Base-by-base conservation (phyloP, 495 filamentous ascomycete genomes). In the Xylaria palmicola region DNA sequence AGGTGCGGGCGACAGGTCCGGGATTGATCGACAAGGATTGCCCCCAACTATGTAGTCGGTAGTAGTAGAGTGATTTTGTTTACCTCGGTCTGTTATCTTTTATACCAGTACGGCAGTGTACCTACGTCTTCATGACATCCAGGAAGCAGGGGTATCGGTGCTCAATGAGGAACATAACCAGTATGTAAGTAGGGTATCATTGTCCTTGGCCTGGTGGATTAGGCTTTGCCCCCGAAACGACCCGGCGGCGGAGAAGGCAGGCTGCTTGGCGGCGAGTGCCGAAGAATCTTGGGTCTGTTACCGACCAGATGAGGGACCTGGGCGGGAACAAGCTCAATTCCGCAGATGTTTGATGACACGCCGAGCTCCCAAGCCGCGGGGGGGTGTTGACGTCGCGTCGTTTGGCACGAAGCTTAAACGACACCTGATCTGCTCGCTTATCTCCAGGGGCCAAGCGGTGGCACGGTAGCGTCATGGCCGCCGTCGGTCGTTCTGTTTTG, bases 341-440 rank as follows among this genome's bases (percentile, higher is more conserved):
- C n/a, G 36, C 34, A 6, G 51, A 30, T 40, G 34, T 54, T 41
- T 40, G 29, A 41, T 41, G 40, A 57, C 36, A 57, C 40, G 40
- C 54, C 54, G 41, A 57, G 29, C 41, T 41, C n/a, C 27, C 27
- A 29, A 17, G 19, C 24, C n/a, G n/a, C n/a, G n/a, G 36, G 9
- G 27, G 9, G 37, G 39, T 13, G n/a, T n/a, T n/a, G n/a, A n/a
- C n/a, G n/a, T n/a, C n/a, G n/a, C n/a, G n/a, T n/a, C n/a, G n/a
- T n/a, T n/a, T n/a, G n/a, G n/a, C n/a, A n/a, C 4, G n/a, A 29
- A 24, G 39, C 27, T 15, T 9, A 27, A 34, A 17, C 29, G 39
- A 12, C 30, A 57, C 29, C 40, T 39, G 15, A 51, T 51, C 48
- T 51, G 40, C 32, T 49, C 32, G 56, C 22, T 49, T 29, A 36